A percentile compares a stretch with the other conserved stretches of the same genome.
These are phyloP conservation scores for Cochlearia excelsa DNA, from an alignment of 345 rosid genomes.

Conservation along the genomic window DNA sequence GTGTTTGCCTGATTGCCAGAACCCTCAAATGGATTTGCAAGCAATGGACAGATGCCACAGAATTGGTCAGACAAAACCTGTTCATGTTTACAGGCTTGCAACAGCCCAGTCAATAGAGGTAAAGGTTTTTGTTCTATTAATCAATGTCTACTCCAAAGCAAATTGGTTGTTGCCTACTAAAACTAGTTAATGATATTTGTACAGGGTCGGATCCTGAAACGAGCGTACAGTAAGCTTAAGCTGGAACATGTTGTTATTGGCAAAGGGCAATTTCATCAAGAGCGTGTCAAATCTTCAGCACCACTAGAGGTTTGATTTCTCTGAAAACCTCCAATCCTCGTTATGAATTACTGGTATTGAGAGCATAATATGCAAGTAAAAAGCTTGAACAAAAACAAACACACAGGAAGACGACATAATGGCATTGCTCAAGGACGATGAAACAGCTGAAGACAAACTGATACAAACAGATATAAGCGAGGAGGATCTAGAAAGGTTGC, in stretches of 20 bases:
- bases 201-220: slow-evolving; percentile 87
- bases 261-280: slow-evolving; percentile 93
- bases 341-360: background rate
- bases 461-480: slow-evolving; percentile 83
- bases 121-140: slow-evolving; percentile 1
- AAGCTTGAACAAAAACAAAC: slow-evolving; percentile 6
- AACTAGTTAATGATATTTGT: slow-evolving; percentile 23
- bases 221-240: slow-evolving; percentile 89
- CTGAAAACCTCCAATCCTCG: background rate
- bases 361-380: too few species aligned
- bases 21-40: slow-evolving; percentile 97
- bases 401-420: slow-evolving; percentile 78
- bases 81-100: slow-evolving; percentile 94
- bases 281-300: slow-evolving; percentile 41
- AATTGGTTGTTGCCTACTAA: slow-evolving; percentile 15
- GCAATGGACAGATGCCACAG: slow-evolving; percentile 99
- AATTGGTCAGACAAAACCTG: slow-evolving; percentile 98
- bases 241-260: slow-evolving; percentile 96
- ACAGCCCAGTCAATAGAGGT: slow-evolving; percentile 95
- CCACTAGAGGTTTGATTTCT: slow-evolving; percentile 46
- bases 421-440: slow-evolving; percentile 66
- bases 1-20: slow-evolving; percentile 45
- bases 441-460: slow-evolving; percentile 82
- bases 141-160: too few species aligned
- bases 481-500: slow-evolving; percentile 61